Conservation (phyloP, 352 stramenopile species). For the Phytophthora palmivora region DNA sequence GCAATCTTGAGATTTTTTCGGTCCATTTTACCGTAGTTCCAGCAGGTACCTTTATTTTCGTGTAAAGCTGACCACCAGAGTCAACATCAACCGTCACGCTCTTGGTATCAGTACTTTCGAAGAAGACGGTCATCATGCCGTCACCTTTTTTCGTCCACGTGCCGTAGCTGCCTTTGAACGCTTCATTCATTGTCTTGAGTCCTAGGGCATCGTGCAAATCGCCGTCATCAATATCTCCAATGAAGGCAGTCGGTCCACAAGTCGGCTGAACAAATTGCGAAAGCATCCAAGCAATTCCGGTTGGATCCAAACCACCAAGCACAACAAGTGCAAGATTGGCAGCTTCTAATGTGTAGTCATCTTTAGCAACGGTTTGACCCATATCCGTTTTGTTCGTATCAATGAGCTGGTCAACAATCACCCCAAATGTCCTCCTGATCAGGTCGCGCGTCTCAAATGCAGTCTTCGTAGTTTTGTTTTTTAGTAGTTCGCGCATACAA, state of each 20-base stretch:
- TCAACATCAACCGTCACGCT: slow-evolving; percentile 37
- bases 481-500: slow-evolving; percentile 36
- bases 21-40: slow-evolving; percentile 21
- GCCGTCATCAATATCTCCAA: slow-evolving; percentile 47
- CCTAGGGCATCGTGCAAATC: slow-evolving; percentile 37
- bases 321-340: slow-evolving; percentile 42
- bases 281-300: slow-evolving; percentile 45
- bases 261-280: slow-evolving; percentile 50
- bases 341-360: slow-evolving; percentile 40
- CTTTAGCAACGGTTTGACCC: slow-evolving; percentile 18
- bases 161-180: slow-evolving; percentile 45
- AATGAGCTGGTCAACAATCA: slow-evolving; percentile 40
- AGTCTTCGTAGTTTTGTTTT: slow-evolving; percentile 20
- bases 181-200: slow-evolving; percentile 34
- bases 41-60: slow-evolving; percentile 23
- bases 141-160: slow-evolving; percentile 44
- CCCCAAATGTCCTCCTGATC: slow-evolving; percentile 33
- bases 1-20: slow-evolving; percentile 19
- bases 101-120: slow-evolving; percentile 38
- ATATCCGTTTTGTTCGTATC: slow-evolving; percentile 25
- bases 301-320: slow-evolving; percentile 48
- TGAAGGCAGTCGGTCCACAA: slow-evolving; percentile 35
- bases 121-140: slow-evolving; percentile 29
- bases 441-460: slow-evolving; percentile 41
- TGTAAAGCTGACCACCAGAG: slow-evolving; percentile 35